Evolutionary conservation across 257 asterid genomes (phyloP).

Genomic region (Rhazya stricta): DNA sequence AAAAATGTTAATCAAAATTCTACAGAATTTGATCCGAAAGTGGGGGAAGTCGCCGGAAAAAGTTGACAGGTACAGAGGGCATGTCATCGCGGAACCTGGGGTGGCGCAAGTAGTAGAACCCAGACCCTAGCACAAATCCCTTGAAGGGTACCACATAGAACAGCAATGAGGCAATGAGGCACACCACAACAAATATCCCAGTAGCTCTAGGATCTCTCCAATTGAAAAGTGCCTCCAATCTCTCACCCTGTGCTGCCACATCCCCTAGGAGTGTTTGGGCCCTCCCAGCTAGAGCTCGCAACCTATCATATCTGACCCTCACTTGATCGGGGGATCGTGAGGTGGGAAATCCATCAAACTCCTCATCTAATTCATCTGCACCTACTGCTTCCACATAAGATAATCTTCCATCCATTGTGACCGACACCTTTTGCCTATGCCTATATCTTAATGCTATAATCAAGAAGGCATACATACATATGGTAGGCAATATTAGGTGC

Average conservation of each 20-base stretch:
- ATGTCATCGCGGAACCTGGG: constrained; percentile 83
- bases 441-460: constrained; percentile 49
- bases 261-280: constrained; percentile 83
- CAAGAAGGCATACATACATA: constrained; percentile 69
- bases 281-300: constrained; percentile 76
- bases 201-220: constrained; percentile 94
- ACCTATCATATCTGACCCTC: constrained; percentile 56
- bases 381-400: constrained; percentile 66
- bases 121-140: constrained; percentile 52
- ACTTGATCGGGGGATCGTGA: constrained; percentile 53
- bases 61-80: constrained; percentile 77
- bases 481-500: constrained; percentile 57
- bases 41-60: constrained; percentile 79
- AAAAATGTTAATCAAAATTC: constrained; percentile 10
- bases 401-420: constrained; percentile 58
- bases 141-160: constrained; percentile 70
- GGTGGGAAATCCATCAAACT: constrained; percentile 74
- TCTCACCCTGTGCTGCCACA: constrained; percentile 84
- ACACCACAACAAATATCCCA: constrained; percentile 58
- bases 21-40: constrained; percentile 73
- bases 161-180: constrained; percentile 57
- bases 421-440: constrained; percentile 44
- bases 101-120: constrained; percentile 76
- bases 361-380: constrained; percentile 75
- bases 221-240: constrained; percentile 78